Conservation (phyloP, 106 monocot genomes). For the Acorus gramineus region DNA sequence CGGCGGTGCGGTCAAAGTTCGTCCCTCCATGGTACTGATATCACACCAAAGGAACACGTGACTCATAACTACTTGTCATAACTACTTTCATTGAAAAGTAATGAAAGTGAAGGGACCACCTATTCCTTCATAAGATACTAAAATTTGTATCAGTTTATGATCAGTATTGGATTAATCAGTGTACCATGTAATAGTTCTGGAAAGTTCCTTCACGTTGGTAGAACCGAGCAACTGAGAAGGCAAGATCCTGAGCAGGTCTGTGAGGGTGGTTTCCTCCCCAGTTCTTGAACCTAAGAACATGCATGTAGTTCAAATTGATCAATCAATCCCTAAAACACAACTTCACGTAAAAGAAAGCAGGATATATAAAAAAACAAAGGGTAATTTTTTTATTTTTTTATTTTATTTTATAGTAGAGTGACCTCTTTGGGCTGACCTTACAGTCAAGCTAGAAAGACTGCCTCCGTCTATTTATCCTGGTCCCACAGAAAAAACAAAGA, state of each 20-base stretch:
- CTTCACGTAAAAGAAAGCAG: no score
- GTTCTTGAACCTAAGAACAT: conserved; percentile 34
- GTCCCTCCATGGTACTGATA: conserved; percentile 45
- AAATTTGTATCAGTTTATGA: not conserved
- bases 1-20: conserved; percentile 38
- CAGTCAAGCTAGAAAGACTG: no score
- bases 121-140: not conserved
- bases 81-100: not conserved
- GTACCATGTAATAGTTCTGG: conserved; percentile 43
- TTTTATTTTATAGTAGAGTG: no score
- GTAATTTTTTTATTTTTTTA: no score
- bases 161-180: not conserved
- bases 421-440: no score
- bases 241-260: conserved; percentile 36
- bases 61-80: not conserved
- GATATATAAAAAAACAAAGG: no score
- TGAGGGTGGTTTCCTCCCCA: conserved; percentile 28
- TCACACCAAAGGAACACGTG: not conserved
- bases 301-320: no score
- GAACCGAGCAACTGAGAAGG: conserved; percentile 36
- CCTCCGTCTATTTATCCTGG: no score
- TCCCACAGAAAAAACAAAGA: no score
- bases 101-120: not conserved
- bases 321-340: no score
- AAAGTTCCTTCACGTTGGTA: conserved; percentile 43